Evolutionary conservation across 345 rosid species (phyloP), one percentile per base, ranked within the genome.

Genomic region (Cardamine occulta): DNA sequence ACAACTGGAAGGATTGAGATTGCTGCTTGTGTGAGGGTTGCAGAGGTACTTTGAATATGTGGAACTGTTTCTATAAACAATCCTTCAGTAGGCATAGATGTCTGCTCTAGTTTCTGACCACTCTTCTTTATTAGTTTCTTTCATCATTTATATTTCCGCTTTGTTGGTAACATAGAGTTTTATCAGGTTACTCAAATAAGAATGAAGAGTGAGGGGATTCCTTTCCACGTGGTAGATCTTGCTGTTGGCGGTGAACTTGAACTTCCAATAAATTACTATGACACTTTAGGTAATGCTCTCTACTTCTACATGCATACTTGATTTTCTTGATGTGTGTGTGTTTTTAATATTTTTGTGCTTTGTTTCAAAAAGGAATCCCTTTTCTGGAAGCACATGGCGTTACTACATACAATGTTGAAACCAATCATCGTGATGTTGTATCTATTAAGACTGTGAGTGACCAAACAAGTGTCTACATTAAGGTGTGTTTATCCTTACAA

Each of bases 111-210:
- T 54, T 54, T 29, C n/a, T n/a, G 17, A 35, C 39, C 51, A 72
- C 54, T 49, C 40, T 32, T 12, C 34, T 24, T 24, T 37, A 17
- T 45, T 23, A 26, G 4, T 28, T 37, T 68, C 32, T 68, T 69
- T 45, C 64, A 51, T 40, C 13, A n/a, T 45, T 42, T 76, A 26
- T 65, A 6, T 49, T 8, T 39, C 35, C 8, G 28, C 45, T 19
- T 47, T 71, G 35, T 64, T 37, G n/a, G 40, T 70, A 64, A 77
- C 76, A 17, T 71, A 14, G 24, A 29, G 66, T 75, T 21, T 53
- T 72, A 53, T 75, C 85, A 93, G 98, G 95, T 93, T 80, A 86
- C 88, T 44, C 98, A 93, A 89, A 81, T 89, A 80, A 86, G 97
- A 86, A 78, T 85, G 61, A 73, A 82, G 70, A 79, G 76, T 45